These are phyloP conservation scores for Mallotus japonicus DNA, from an alignment of 441 rosid genomes.

Conservation along the genomic window DNA sequence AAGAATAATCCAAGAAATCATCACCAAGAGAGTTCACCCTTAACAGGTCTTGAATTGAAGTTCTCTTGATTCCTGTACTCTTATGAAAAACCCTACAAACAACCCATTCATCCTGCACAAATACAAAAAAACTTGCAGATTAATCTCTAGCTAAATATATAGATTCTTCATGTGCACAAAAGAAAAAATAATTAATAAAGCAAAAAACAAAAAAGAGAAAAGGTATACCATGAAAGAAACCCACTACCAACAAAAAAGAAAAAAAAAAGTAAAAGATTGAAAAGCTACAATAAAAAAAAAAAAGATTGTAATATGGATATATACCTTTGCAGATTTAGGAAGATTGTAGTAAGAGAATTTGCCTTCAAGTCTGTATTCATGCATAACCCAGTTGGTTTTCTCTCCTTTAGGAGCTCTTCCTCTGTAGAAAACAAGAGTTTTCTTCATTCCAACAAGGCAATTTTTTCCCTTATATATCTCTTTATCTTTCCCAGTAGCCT, in stretches of 20 bases:
- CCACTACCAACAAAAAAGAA: conserved; percentile 35
- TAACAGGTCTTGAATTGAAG: conserved; percentile 39
- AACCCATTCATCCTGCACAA: conserved; percentile 91
- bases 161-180: conserved; percentile 34
- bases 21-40: conserved; percentile 58
- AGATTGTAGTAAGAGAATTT: conserved; percentile 71
- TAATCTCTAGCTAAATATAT: conserved; percentile 2
- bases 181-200: conserved; percentile 19
- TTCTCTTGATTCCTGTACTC: conserved; percentile 54
- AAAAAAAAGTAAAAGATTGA: conserved; percentile 22
- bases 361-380: conserved; percentile 93
- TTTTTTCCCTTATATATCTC: conserved; percentile 61
- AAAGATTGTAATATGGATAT: not conserved
- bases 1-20: conserved; percentile 50
- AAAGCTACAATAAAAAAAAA: not conserved
- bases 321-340: conserved; percentile 69
- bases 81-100: conserved; percentile 96
- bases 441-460: conserved; percentile 95
- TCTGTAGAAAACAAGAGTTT: conserved; percentile 91
- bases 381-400: conserved; percentile 97
- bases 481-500: conserved; percentile 95
- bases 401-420: conserved; percentile 99
- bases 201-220: conserved; percentile 1
- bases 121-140: not conserved
- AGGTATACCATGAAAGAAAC: conserved; percentile 33